These are phyloP conservation scores for Zygosaccharomyces kombuchaensis DNA, from an alignment of 805 yeast genomes.

Conservation along the genomic window DNA sequence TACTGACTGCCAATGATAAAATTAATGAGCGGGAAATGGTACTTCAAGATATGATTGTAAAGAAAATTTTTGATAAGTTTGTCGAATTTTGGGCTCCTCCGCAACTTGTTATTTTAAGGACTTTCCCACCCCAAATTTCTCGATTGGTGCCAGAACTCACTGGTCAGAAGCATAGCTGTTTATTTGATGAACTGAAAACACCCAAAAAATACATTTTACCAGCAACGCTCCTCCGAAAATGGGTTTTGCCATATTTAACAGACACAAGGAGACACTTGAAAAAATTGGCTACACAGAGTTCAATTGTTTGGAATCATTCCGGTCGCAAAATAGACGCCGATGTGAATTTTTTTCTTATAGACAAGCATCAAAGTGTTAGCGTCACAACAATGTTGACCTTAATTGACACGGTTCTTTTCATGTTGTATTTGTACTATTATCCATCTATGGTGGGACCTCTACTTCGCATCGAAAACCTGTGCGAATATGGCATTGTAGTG, in stretches of 20 bases:
- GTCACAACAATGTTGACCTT: conserved; percentile 37
- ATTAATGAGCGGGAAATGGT: conserved; percentile 2
- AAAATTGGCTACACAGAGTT: conserved; percentile 24
- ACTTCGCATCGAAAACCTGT: conserved; percentile 67
- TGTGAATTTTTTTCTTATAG: conserved; percentile 29
- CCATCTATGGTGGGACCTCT: conserved; percentile 79
- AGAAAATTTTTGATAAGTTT: conserved; percentile 36
- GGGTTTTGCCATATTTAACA: conserved; percentile 41
- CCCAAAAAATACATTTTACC: conserved; percentile 10
- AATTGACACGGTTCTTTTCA: conserved; percentile 76
- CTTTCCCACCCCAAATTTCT: conserved; percentile 42
- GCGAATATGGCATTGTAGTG: conserved; percentile 63
- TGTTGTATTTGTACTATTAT: conserved; percentile 63
- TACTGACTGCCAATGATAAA: neutral
- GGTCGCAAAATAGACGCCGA: conserved; percentile 22
- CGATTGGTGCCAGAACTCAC: conserved; percentile 17
- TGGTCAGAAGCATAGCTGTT: conserved; percentile 16
- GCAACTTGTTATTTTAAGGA: conserved; percentile 40
- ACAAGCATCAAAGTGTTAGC: conserved; percentile 32
- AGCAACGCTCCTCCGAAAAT: conserved; percentile 26
- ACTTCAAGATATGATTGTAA: conserved; percentile 21
- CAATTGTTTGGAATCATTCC: conserved; percentile 22
- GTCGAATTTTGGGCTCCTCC: conserved; percentile 60
- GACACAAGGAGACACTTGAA: conserved; percentile 45
- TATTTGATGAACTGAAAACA: conserved; percentile 5